phyloP scores from a whole-genome alignment of 257 asterid genomes.

The Linderniella brevidens region DNA sequence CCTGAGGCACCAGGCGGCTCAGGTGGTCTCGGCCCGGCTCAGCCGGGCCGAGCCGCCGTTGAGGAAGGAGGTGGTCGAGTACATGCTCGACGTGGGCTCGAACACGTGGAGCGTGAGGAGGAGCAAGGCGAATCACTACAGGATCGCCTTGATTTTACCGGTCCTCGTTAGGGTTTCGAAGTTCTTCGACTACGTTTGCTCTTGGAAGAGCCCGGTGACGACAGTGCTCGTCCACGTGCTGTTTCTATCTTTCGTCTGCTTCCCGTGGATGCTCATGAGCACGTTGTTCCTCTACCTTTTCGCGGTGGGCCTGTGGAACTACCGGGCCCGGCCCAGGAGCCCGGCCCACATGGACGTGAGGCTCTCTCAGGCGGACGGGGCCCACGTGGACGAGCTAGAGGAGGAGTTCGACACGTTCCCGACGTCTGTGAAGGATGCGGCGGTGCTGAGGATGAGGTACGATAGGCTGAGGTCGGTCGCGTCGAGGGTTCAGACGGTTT shows the following conservation, averaged over 20 bases:
- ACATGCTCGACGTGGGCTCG: slow-evolving; percentile 85
- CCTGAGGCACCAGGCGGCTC: slow-evolving; percentile 68
- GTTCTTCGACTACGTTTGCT: slow-evolving; percentile 32
- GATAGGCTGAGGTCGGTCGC: slow-evolving; percentile 55
- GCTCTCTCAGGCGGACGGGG: slow-evolving; percentile 57
- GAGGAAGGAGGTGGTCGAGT: slow-evolving; percentile 65
- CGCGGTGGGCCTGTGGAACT: slow-evolving; percentile 44
- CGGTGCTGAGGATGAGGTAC: slow-evolving; percentile 44
- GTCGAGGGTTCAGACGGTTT: slow-evolving; percentile 57
- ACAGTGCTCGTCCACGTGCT: slow-evolving; percentile 38
- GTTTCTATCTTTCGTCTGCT: slow-evolving; percentile 32
- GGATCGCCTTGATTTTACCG: slow-evolving; percentile 35
- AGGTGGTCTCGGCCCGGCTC: slow-evolving; percentile 47
- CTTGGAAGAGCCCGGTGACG: slow-evolving; percentile 39
- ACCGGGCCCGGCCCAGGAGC: slow-evolving; percentile 46
- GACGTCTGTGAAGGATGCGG: slow-evolving; percentile 30
- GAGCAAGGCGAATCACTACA: slow-evolving; percentile 55
- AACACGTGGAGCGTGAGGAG: slow-evolving; percentile 75
- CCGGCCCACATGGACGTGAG: slow-evolving; percentile 80
- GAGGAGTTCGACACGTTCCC: slow-evolving; percentile 79
- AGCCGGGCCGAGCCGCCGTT: slow-evolving; percentile 71
- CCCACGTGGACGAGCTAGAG: slow-evolving; percentile 45
- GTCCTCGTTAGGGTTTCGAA: slow-evolving; percentile 17
- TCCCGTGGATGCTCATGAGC: slow-evolving; percentile 49
- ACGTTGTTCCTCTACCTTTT: slow-evolving; percentile 26